Evolutionary conservation across 83 land plant genomes (phyloP).

Genomic region (Picea abies): DNA sequence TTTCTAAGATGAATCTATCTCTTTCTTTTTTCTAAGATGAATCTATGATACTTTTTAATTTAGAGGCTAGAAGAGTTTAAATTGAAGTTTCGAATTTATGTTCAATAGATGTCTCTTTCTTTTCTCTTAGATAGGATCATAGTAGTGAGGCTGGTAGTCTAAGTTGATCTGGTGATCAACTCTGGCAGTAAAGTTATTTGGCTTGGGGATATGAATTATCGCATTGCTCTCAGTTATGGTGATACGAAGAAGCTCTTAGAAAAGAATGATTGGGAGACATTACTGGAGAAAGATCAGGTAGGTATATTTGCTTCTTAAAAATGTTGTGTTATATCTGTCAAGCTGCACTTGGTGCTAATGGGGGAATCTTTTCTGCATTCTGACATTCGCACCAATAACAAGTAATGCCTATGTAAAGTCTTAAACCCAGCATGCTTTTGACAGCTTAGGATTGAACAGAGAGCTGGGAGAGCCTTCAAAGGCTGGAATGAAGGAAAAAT

Average conservation of each 20-base stretch:
- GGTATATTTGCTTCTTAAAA: neutral
- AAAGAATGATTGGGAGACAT: conserved; percentile 32
- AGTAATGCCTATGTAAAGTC: too few relatives aligned
- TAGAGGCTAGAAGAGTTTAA: too few relatives aligned
- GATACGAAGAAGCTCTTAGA: conserved; percentile 24
- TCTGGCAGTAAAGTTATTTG: conserved; percentile 31
- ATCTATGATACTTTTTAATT: too few relatives aligned
- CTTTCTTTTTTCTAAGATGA: too few relatives aligned
- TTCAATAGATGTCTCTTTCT: too few relatives aligned
- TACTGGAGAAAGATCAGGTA: conserved; percentile 42
- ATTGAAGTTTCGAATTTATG: too few relatives aligned
- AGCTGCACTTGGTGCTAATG: neutral
- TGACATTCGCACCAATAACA: neutral
- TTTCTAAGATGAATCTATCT: too few relatives aligned
- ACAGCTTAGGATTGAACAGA: conserved; percentile 33
- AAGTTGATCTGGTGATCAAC: neutral
- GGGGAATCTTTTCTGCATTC: neutral
- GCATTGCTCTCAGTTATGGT: conserved; percentile 25
- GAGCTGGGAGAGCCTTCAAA: conserved; percentile 38
- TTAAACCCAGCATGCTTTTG: neutral
- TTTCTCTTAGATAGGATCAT: too few relatives aligned
- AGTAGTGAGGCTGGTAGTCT: neutral
- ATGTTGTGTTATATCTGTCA: neutral
- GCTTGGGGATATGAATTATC: conserved; percentile 43
- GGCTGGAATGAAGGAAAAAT: conserved; percentile 58